phyloP scores from a whole-genome alignment of 495 filamentous ascomycete genomes.

The Aspergillus baeticus region DNA sequence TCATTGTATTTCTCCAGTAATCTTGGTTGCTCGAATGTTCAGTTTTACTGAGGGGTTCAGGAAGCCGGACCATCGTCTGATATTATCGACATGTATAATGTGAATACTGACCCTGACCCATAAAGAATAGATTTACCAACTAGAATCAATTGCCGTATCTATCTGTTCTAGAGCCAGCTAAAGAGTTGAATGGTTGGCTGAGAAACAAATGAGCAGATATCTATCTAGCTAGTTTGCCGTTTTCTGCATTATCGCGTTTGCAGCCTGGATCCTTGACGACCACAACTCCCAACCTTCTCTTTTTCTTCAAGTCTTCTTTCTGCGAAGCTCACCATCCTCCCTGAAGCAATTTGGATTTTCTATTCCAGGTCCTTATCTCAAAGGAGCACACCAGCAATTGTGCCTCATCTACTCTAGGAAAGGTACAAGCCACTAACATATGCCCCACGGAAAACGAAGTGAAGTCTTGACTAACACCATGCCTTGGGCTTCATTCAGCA shows the following conservation, averaged over 20 bases:
- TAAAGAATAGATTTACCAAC: no score
- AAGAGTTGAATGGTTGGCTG: no score
- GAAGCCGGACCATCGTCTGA: no score
- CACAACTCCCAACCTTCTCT: neutral
- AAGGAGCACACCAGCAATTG: neutral
- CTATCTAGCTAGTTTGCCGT: no score
- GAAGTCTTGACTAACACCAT: neutral
- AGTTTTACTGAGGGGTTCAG: neutral
- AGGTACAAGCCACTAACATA: neutral
- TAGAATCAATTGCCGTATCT: no score
- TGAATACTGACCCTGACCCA: no score
- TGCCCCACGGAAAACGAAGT: neutral
- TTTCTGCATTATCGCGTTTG: conserved; percentile 4
- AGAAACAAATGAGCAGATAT: no score
- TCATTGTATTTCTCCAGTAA: neutral
- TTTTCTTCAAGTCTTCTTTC: neutral
- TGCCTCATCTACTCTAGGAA: neutral
- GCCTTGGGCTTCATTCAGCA: neutral
- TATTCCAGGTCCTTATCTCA: neutral
- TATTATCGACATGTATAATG: no score
- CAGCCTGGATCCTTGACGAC: conserved; percentile 7
- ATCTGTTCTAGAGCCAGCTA: no score
- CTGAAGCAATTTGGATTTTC: neutral
- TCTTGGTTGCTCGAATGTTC: neutral
- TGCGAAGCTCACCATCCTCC: neutral